Conservation (phyloP, 805 yeast species). For the Teunomyces kruisii region DNA sequence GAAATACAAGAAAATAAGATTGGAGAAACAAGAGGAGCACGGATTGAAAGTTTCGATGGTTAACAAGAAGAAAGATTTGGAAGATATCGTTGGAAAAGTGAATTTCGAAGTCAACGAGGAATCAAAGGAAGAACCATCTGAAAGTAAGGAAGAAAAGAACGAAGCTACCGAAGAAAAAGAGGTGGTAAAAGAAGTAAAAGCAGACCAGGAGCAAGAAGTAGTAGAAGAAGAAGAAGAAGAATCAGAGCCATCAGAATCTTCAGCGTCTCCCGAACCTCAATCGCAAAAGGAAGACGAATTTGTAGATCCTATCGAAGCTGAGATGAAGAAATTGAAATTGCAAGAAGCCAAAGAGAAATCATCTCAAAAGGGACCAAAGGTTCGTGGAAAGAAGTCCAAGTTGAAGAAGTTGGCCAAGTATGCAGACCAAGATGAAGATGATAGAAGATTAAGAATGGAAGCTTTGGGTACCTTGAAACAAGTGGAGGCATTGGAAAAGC, state of each 20-base stretch:
- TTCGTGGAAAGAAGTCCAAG: constrained; percentile 85
- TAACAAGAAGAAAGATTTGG: constrained; percentile 39
- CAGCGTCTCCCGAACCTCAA: constrained; percentile 4
- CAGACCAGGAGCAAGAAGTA: too few relatives aligned
- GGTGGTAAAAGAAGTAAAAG: neutral
- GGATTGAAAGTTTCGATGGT: constrained; percentile 37
- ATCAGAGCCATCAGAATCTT: neutral
- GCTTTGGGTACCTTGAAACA: constrained; percentile 82
- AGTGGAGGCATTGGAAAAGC: constrained; percentile 29
- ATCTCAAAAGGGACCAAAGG: constrained; percentile 28
- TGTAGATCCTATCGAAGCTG: constrained; percentile 12
- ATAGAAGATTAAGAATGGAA: constrained; percentile 69
- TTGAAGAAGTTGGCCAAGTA: constrained; percentile 84
- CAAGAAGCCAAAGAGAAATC: constrained; percentile 8
- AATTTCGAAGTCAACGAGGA: neutral
- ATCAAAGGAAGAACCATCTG: neutral
- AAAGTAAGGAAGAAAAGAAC: neutral
- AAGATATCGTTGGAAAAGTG: constrained; percentile 13
- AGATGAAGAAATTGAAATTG: constrained; percentile 9
- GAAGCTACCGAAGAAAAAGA: neutral
- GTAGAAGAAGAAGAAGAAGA: neutral
- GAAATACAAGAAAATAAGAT: constrained; percentile 26
- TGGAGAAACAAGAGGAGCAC: constrained; percentile 33
- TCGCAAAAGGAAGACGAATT: constrained; percentile 10
- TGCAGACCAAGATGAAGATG: constrained; percentile 91